These are phyloP conservation scores for Ophiocordyceps camponoti-leonardi DNA, from an alignment of 2,329 filamentous ascomycete genomes.

Conservation along the genomic window DNA sequence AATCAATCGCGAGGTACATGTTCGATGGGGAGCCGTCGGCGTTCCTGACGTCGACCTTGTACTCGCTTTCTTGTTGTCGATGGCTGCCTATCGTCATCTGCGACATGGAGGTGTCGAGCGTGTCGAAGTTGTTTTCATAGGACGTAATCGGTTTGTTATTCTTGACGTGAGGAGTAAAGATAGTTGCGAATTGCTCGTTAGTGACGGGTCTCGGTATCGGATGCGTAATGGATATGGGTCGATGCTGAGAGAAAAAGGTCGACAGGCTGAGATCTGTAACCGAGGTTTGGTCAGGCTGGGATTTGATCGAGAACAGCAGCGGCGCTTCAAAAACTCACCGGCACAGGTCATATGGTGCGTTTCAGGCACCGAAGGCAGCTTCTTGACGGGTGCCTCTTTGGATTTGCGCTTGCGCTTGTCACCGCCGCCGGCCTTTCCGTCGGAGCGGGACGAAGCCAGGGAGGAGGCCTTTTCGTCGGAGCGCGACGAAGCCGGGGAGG, in stretches of 20 bases:
- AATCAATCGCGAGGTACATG: conserved; percentile 48
- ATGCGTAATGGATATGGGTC: conserved; percentile 77
- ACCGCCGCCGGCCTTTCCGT: conserved; percentile 22
- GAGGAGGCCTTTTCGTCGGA: conserved; percentile 21
- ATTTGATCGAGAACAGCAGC: no score
- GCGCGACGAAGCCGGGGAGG: conserved; percentile 24
- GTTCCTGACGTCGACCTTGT: conserved; percentile 34
- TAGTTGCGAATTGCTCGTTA: conserved; percentile 62
- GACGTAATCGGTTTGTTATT: conserved; percentile 47
- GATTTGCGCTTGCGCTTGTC: conserved; percentile 43
- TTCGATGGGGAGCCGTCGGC: conserved; percentile 39
- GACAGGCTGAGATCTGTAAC: conserved; percentile 65
- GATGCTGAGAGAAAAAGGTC: conserved; percentile 89
- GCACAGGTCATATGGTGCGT: conserved; percentile 55
- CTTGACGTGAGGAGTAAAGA: conserved; percentile 49
- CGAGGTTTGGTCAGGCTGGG: background rate
- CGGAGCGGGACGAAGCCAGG: no score
- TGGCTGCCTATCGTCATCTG: conserved; percentile 28
- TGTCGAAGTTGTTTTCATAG: conserved; percentile 40
- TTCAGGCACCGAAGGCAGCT: conserved; percentile 57
- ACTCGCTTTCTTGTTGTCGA: conserved; percentile 24
- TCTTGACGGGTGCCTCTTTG: conserved; percentile 34
- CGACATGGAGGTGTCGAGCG: conserved; percentile 40
- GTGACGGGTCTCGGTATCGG: conserved; percentile 59
- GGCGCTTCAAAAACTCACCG: conserved; percentile 27